Evolutionary conservation across 768 basidiomycete species (phyloP), one percentile per base, ranked within the genome.

Genomic region (Lepiota brunneoincarnata): DNA sequence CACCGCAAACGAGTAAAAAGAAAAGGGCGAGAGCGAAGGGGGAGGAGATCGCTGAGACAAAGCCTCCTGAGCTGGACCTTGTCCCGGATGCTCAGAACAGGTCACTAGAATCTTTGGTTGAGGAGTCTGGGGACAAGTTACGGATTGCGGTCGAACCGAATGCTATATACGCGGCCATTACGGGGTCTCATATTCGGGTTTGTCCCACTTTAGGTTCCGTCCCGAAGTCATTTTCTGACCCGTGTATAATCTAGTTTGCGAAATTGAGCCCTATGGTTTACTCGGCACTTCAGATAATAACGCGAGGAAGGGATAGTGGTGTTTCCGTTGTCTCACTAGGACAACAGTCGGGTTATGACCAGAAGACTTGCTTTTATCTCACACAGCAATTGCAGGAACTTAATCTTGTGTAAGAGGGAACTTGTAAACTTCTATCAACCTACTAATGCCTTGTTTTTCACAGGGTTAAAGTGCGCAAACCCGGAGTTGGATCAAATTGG

Each of bases 321-420:
- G 79, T 91, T 14, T 87, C 89, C 6, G 85, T 89, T 42, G 82
- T 93, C 11, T 81, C 89, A 28, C 76, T 96, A 12, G 89, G 89
- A 21, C 82, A 83, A 60, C 76, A 81, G 62, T 86, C 92, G 9
- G 82, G 81, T 45, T 93, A 95, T 62, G 92, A 93, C 64, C 90
- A 91, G 64, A 94, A 93, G 69, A 89, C 89, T 1, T 91, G 91
- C 58, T 91, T 91, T 66, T 94, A 95, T 69, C 81, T 93, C 54
- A 81, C 92, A 54, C 82, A 84, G 59, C 84, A 90, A 59, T 73
- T 95, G 15, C 75, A 85, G 2, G 83, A 86, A 48, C 73, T 95
- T 49, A 83, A 81, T 62, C 74, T 90, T 37, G 80, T 93, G 89
- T 89, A 75, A 49, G 86, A 59, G 42, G 50, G 15, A 24, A 36